These are phyloP conservation scores for Chaetomiaceae sp. DNA, from an alignment of 2,329 filamentous ascomycete genomes.

Conservation along the genomic window DNA sequence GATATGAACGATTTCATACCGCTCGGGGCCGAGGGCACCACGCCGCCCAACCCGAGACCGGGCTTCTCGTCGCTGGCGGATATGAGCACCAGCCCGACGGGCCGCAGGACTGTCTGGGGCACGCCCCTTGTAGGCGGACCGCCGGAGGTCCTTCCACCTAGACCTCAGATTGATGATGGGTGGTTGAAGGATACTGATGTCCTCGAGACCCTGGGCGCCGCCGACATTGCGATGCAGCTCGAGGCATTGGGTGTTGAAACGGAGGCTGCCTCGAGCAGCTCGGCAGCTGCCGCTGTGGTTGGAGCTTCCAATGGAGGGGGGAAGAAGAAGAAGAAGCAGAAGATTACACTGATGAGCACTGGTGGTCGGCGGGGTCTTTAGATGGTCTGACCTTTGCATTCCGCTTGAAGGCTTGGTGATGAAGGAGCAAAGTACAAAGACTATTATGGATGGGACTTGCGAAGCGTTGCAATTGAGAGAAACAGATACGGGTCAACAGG, in stretches of 20 bases:
- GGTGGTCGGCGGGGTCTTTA: conserved; percentile 45
- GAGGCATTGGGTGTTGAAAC: conserved; percentile 47
- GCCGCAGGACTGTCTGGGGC: conserved; percentile 85
- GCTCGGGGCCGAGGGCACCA: conserved; percentile 47
- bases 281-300: conserved; percentile 4
- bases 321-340: conserved; percentile 68
- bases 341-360: conserved; percentile 69
- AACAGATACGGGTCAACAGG: too few relatives aligned
- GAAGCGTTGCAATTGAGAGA: too few relatives aligned
- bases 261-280: conserved; percentile 12
- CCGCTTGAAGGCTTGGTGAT: too few relatives aligned
- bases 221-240: conserved; percentile 58
- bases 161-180: conserved; percentile 54
- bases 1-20: conserved; percentile 63
- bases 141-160: conserved; percentile 43
- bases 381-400: too few relatives aligned
- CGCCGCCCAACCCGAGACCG: conserved; percentile 53
- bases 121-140: conserved; percentile 64
- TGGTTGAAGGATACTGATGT: conserved; percentile 74
- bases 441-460: too few relatives aligned
- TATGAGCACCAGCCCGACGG: conserved; percentile 75
- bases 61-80: conserved; percentile 67
- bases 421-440: too few relatives aligned
- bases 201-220: conserved; percentile 59
- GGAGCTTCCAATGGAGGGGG: conserved; percentile 27